Evolutionary conservation across 78 protist genomes (phyloP).

Genomic region (Emiliania huxleyi): DNA sequence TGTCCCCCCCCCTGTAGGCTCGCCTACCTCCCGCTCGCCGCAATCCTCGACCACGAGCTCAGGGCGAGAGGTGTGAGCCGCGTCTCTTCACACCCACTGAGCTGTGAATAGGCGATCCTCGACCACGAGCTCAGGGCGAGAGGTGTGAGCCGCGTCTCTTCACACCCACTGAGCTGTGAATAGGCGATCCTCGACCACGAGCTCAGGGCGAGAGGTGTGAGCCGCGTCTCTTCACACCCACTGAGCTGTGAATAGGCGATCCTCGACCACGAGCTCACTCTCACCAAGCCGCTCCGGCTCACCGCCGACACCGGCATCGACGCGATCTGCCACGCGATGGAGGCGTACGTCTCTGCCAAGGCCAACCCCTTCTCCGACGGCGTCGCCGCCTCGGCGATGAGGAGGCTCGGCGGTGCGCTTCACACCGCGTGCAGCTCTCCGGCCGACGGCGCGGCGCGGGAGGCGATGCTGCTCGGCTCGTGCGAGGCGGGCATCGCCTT

Average conservation of each 20-base stretch:
- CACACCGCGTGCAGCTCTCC: neutral
- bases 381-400: neutral
- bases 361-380: neutral
- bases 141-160: too few species aligned
- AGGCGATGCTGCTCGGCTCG: neutral
- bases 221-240: too few species aligned
- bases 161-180: too few species aligned
- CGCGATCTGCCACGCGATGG: neutral
- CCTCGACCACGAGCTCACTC: neutral
- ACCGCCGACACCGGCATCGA: slow-evolving; percentile 7
- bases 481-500: neutral
- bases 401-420: neutral
- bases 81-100: too few species aligned
- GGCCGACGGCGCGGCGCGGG: neutral
- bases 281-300: neutral
- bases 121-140: too few species aligned
- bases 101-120: too few species aligned
- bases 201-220: too few species aligned
- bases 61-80: too few species aligned
- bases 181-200: too few species aligned
- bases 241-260: too few species aligned
- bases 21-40: neutral
- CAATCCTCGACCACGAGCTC: too few species aligned
- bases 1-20: too few species aligned
- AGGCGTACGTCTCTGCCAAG: neutral